These are phyloP conservation scores for Potentilla sterilis DNA, from an alignment of 306 rosid genomes.

Conservation along the genomic window DNA sequence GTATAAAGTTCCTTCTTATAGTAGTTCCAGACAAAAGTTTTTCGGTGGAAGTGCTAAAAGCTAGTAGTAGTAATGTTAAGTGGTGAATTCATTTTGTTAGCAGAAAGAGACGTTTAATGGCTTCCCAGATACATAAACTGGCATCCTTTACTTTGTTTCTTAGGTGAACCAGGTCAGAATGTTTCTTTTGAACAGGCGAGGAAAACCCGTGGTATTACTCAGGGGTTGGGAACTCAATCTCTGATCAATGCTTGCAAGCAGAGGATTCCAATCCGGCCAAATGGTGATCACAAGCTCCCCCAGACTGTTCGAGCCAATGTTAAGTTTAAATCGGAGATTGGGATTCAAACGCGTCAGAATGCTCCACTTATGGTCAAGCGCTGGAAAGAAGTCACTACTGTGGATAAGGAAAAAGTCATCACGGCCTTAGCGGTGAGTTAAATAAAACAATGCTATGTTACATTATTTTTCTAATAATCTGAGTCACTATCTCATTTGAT, in stretches of 20 bases:
- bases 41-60: neutral
- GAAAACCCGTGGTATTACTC: neutral
- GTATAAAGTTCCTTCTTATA: neutral
- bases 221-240: slow-evolving; percentile 4
- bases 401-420: neutral
- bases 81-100: neutral
- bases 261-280: neutral
- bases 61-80: neutral
- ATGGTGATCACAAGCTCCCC: neutral
- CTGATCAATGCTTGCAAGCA: slow-evolving; percentile 6
- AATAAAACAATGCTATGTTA: neutral
- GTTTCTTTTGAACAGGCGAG: neutral
- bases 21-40: neutral
- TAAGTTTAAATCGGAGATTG: neutral
- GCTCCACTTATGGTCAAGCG: slow-evolving; percentile 3
- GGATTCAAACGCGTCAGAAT: neutral
- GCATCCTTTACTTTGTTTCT: neutral
- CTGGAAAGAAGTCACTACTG: neutral
- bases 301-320: neutral
- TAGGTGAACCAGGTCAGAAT: neutral
- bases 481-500: neutral
- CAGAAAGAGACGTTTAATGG: neutral
- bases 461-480: neutral
- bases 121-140: neutral
- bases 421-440: neutral